Base-by-base conservation (phyloP, 1,284 basidiomycete genomes). In the Leccinum pallidistipes region DNA sequence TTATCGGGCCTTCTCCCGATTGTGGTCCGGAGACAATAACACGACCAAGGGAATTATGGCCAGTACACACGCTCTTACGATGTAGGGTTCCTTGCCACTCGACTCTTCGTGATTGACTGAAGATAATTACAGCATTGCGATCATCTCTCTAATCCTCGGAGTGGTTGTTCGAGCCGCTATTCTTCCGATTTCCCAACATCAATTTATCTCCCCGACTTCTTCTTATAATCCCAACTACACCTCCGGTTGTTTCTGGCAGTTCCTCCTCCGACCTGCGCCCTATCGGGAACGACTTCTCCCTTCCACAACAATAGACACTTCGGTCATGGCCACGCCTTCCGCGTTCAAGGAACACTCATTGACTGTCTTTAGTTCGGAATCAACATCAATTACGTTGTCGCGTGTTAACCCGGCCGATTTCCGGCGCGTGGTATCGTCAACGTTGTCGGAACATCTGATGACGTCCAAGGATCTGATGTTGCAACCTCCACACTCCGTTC, bases 91-190 rank as follows among this genome's bases (percentile, higher is more conserved):
- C 32, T 55, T 60, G 36, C 57, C 34, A 65, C 63, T 67, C 45
- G 38, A 31, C 31, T 58, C 9, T 63, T 57, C 14, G 18, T 57
- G 12, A 54, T 27, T 63, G 34, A 59, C 68, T 65, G 21, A 69
- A 57, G 29, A n/a, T 60, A 54, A 63, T 56, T 31, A 38, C 61
- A 90, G 88, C 55, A 81, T 90, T 62, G 86, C 87, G 0, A 71
- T 90, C 56, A 73, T 90, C 62, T 88, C 87, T 40, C 77, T 90
- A 45, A 79, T 90, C n/a, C 76, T 89, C 58, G 86, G 87, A 12
- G 83, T 87, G 63, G 77, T 85, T 9, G 80, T 86, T 67, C 86
- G 86, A 62, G 80, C 82, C 4, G 73, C 78, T 4, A 79, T 85
- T 67, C 79, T 85, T 68, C 79, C 77, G 18, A 76, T 78, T 5